Base-by-base conservation (phyloP, 352 stramenopile genomes). In the Pythium plurisporium region DNA sequence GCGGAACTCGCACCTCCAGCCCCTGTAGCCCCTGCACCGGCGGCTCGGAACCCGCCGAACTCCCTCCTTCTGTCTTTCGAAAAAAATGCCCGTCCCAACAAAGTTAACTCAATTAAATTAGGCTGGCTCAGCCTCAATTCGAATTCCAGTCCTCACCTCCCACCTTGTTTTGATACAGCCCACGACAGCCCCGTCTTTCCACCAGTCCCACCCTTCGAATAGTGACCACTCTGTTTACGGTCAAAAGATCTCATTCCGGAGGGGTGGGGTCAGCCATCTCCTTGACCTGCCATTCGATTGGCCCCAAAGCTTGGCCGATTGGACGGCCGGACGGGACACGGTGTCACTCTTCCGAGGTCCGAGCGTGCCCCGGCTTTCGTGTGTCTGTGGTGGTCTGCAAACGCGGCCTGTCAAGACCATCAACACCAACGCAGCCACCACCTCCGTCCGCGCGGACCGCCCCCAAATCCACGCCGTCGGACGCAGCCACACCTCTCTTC, bases 401-500 rank as follows among this genome's bases (percentile, higher is more conserved):
- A 10, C 43, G 26, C 31, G 29, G 48, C 36, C 54, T 51, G 44
- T 51, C 54, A 61, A 54, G 48, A 45, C 33, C 54, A 61, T 61
- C 54, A 61, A 41, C 36, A 38, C 22, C 45, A 34, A 41, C 36
- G 41, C 41, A 8, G 20, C 14, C 19, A 30, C 8, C 41, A 29
- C 9, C 41, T n/a, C 30, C 42, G 2, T 15, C n/a, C n/a, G n/a
- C n/a, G n/a, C n/a, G n/a, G 42, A 30, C 5, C 42, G 38, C 38
- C n/a, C 45, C 29, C 45, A 41, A 52, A 9, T 30, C 29, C 29
- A 33, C 41, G 17, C 38, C 7, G 29, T 46, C 40, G 19, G 19
- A 11, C 17, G 7, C 36, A 11, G 23, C 4, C 42, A 5, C 23
- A n/a, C n/a, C n/a, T n/a, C n/a, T n/a, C n/a, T n/a, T n/a, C 27